These are phyloP conservation scores for Neurospora africana DNA, from an alignment of 495 filamentous ascomycete species.

Conservation along the genomic window DNA sequence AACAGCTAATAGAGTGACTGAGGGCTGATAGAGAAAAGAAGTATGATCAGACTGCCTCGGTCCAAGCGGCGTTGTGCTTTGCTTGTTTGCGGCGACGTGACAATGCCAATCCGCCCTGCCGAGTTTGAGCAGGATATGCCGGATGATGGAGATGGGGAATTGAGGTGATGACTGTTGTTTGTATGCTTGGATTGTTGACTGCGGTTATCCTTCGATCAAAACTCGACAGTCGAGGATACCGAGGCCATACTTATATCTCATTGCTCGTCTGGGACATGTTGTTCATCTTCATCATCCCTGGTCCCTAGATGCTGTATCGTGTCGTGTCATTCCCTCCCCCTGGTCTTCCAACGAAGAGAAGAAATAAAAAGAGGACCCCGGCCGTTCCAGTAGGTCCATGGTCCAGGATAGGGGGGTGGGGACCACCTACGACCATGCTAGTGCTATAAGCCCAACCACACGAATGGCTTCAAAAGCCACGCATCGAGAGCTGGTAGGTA, in stretches of 20 bases:
- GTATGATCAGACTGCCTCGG: not conserved
- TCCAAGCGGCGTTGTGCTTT: not conserved
- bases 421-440: not conserved
- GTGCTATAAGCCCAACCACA: not conserved
- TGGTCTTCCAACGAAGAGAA: not conserved
- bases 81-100: not conserved
- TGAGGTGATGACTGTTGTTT: not conserved
- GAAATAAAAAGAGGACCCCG: not conserved
- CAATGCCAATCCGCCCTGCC: not conserved
- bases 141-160: not conserved
- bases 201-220: not conserved
- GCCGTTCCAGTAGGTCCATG: not conserved
- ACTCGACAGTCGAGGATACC: slow-evolving; percentile 5
- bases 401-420: not conserved
- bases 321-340: not conserved
- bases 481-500: not conserved
- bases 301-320: not conserved
- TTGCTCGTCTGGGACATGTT: not conserved
- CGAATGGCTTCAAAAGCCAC: not conserved
- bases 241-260: slow-evolving; percentile 15
- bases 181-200: not conserved
- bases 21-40: not conserved
- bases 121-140: not conserved
- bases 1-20: not conserved
- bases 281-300: not conserved